A percentile compares a stretch with the other conserved stretches of the same genome.
Conservation (phyloP, 164 flowering plant species). For the Liquidambar formosana region DNA sequence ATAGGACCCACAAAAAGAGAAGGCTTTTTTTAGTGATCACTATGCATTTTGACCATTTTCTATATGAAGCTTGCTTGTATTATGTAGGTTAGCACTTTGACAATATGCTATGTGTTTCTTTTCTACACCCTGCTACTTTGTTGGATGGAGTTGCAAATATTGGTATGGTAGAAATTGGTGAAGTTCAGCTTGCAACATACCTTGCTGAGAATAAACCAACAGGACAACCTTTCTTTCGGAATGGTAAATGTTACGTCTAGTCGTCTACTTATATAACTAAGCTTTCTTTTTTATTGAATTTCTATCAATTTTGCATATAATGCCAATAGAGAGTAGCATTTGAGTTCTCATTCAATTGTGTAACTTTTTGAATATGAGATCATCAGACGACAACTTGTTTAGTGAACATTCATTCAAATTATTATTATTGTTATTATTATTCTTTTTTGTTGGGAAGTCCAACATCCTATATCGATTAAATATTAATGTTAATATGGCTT, state of each 20-base stretch:
- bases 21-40: neutral
- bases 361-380: too few relatives aligned
- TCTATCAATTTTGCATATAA: too few relatives aligned
- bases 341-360: too few relatives aligned
- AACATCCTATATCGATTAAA: too few relatives aligned
- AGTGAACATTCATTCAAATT: too few relatives aligned
- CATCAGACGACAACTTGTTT: too few relatives aligned
- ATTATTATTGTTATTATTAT: too few relatives aligned
- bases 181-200: slow-evolving; percentile 59
- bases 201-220: slow-evolving; percentile 77
- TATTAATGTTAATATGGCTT: too few relatives aligned
- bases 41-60: neutral
- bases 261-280: neutral
- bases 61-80: neutral
- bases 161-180: slow-evolving; percentile 83
- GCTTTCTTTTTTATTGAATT: neutral
- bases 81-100: neutral
- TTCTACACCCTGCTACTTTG: slow-evolving; percentile 43
- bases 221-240: slow-evolving; percentile 72
- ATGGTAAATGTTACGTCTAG: slow-evolving; percentile 54
- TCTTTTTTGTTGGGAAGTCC: too few relatives aligned
- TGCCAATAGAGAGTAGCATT: too few relatives aligned
- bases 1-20: too few relatives aligned
- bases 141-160: slow-evolving; percentile 79
- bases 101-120: neutral